phyloP scores from a whole-genome alignment of 208 protist species.

The Leishmania braziliensis region DNA sequence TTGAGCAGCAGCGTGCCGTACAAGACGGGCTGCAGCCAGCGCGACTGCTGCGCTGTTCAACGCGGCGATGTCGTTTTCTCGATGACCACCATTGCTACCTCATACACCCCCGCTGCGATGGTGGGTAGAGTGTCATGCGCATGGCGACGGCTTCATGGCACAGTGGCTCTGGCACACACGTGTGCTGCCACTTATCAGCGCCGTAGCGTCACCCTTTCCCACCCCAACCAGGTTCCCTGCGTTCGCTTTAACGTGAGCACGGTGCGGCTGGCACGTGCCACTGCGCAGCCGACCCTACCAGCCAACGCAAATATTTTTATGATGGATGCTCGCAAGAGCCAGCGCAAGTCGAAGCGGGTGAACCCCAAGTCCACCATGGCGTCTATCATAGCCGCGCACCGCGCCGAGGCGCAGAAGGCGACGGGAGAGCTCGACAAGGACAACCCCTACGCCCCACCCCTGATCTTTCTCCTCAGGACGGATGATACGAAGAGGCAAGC shows the following conservation, averaged over 20 bases:
- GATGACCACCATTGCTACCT: not conserved
- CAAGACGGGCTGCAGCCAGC: not conserved
- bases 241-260: slow-evolving; percentile 26
- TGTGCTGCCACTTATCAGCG: not conserved
- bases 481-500: slow-evolving; percentile 31
- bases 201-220: slow-evolving; percentile 16
- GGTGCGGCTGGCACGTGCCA: slow-evolving; percentile 20
- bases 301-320: slow-evolving; percentile 25
- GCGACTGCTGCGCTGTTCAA: not conserved
- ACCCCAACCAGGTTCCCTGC: slow-evolving; percentile 18
- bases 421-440: slow-evolving; percentile 2
- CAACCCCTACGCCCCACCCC: slow-evolving; percentile 11
- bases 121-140: not conserved
- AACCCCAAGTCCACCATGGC: slow-evolving; percentile 25
- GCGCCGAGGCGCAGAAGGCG: slow-evolving; percentile 20
- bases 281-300: slow-evolving; percentile 20
- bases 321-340: slow-evolving; percentile 31
- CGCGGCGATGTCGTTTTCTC: not conserved
- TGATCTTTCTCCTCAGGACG: slow-evolving; percentile 33
- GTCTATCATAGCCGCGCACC: slow-evolving; percentile 20
- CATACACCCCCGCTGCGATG: not conserved
- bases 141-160: not conserved
- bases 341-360: slow-evolving; percentile 13
- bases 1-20: not conserved
- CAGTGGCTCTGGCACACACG: not conserved